Evolutionary conservation across 2,329 filamentous ascomycete genomes (phyloP), one percentile per base, ranked within the genome.

Genomic region (Cyphellophora attinorum): DNA sequence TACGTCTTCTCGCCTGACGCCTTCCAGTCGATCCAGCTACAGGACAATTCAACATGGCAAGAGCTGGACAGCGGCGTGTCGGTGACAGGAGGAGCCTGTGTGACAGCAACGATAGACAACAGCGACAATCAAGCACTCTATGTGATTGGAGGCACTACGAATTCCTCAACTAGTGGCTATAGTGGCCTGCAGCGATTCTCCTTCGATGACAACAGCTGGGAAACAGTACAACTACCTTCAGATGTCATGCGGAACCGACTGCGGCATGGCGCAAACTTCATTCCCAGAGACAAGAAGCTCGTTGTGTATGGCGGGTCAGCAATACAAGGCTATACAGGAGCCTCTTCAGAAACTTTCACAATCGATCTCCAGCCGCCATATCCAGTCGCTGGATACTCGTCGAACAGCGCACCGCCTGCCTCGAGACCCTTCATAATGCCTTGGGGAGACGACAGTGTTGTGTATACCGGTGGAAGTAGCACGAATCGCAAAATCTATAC

Each of bases 1-100:
- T 96, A 93, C 63, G 78, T 82, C 29, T 93, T 85, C 57, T 84
- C 85, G 5, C 61, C 76, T 6, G 61, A 74, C 30, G 82, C 76
- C 17, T 88, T 96, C 50, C 74, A 86, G 55, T 81, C 81, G 6
- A 60, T 96, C 45, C 59, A 68, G 10, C 61, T 96, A 44, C 61
- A 72, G 43, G 59, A 76, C 45, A 81, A 81, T 33, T 81, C 76
- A 31, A 60, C 74, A 60, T 95, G 89, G 89, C 64, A 71, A 44
- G 55, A 67, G 46, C 57, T 91, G 46, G 51, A 68, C 1, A 70
- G 70, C 54, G 85, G 84, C 31, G 70, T 79, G 41, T 64, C 76
- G 12, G 82, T 94, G 14, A 76, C 74, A 2, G 84, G 82, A 29
- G 84, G 74, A 27, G 75, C 76, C 5, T 96, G 89, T 58, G 81